Conservation (phyloP, 1,284 basidiomycete genomes). For the Sanguinoderma infundibulare region DNA sequence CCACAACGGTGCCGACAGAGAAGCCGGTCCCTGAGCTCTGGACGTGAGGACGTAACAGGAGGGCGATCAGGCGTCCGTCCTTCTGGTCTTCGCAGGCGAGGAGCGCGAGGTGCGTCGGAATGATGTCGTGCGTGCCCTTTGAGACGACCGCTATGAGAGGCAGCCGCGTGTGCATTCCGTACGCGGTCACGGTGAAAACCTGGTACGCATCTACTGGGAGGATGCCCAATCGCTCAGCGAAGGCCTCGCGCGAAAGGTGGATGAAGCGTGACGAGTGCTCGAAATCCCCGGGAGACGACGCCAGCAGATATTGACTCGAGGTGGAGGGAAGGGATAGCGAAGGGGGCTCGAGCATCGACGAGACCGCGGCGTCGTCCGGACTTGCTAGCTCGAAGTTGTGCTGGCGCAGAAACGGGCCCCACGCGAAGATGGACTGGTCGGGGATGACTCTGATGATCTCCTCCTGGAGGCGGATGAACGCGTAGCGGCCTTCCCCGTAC, state of each 20-base stretch:
- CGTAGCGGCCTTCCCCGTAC: background rate
- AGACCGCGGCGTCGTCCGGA: background rate
- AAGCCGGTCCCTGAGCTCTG: background rate
- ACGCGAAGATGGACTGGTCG: slow-evolving; percentile 2
- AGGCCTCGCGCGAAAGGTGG: slow-evolving; percentile 1
- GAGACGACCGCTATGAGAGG: slow-evolving; percentile 8
- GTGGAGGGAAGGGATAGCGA: background rate
- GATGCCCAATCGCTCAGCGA: background rate
- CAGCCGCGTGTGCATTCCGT: slow-evolving; percentile 13
- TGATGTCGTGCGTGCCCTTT: background rate
- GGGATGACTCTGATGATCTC: background rate
- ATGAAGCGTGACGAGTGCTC: background rate
- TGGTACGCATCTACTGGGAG: background rate
- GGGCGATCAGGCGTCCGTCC: background rate
- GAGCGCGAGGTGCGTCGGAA: slow-evolving; percentile 12
- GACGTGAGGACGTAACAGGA: slow-evolving; percentile 7
- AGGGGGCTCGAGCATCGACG: background rate
- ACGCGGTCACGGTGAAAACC: slow-evolving; percentile 12
- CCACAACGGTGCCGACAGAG: slow-evolving; percentile 10
- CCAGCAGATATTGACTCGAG: background rate
- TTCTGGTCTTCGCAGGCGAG: slow-evolving; percentile 14
- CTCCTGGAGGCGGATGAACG: background rate
- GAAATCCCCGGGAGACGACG: slow-evolving; percentile 15
- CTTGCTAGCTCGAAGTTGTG: background rate
- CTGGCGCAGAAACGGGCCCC: background rate